Conservation (phyloP, 768 basidiomycete species). For the Tephrocybe sp. region DNA sequence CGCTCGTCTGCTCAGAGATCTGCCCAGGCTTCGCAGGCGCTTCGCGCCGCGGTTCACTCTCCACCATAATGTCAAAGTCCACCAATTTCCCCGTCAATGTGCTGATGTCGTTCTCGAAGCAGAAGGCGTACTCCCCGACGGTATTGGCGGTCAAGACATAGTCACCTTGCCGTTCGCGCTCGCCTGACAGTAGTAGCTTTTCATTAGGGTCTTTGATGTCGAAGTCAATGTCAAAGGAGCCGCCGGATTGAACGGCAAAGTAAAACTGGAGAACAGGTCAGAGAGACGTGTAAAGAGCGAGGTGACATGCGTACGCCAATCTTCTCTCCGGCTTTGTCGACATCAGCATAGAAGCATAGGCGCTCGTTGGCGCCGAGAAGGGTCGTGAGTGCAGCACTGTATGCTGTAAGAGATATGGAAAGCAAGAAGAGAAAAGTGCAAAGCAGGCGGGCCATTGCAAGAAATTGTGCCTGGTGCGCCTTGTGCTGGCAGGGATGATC, state of each 20-base stretch:
- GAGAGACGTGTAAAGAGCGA: constrained; percentile 8
- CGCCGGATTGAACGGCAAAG: constrained; percentile 98
- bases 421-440: constrained; percentile 31
- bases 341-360: constrained; percentile 93
- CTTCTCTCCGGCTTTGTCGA: constrained; percentile 94
- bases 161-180: constrained; percentile 92
- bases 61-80: constrained; percentile 97
- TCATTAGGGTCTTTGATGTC: constrained; percentile 90
- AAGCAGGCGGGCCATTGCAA: constrained; percentile 9
- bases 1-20: constrained; percentile 89
- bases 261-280: constrained; percentile 69
- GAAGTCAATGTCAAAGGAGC: constrained; percentile 95
- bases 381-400: constrained; percentile 77
- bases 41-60: constrained; percentile 91
- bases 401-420: constrained; percentile 36
- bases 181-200: constrained; percentile 83
- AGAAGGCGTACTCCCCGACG: constrained; percentile 91
- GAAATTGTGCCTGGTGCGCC: background rate
- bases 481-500: constrained; percentile 14
- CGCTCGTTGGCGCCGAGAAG: constrained; percentile 76
- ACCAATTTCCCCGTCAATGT: constrained; percentile 93
- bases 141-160: constrained; percentile 94
- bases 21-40: constrained; percentile 87
- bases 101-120: constrained; percentile 98
- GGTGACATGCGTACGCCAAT: constrained; percentile 61